Evolutionary conservation across 768 basidiomycete genomes (phyloP).

Genomic region (Cystofilobasidium capitatum): DNA sequence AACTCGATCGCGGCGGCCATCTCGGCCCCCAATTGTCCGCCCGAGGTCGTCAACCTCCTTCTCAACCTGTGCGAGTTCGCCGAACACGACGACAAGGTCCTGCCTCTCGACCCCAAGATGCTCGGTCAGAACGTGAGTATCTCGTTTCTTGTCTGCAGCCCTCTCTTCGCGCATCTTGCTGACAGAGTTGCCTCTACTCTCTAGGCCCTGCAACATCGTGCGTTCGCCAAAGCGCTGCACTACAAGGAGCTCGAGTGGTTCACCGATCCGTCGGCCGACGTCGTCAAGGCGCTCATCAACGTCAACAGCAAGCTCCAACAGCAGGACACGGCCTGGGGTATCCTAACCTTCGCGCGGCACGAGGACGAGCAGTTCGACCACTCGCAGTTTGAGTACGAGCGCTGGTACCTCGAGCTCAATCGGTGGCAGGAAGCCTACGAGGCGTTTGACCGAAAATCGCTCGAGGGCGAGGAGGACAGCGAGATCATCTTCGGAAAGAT

Average conservation of each 20-base stretch:
- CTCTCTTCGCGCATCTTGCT: neutral
- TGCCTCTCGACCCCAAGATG: constrained; percentile 86
- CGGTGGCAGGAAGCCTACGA: constrained; percentile 81
- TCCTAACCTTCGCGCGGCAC: constrained; percentile 69
- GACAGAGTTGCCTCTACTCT: neutral
- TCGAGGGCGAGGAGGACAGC: constrained; percentile 45
- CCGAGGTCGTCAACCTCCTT: constrained; percentile 80
- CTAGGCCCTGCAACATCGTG: constrained; percentile 73
- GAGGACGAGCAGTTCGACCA: constrained; percentile 58
- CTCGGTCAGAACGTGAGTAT: constrained; percentile 65
- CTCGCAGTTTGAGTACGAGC: constrained; percentile 66
- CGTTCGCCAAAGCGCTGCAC: constrained; percentile 93
- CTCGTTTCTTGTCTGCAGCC: neutral
- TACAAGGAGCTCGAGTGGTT: constrained; percentile 98
- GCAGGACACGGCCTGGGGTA: constrained; percentile 96
- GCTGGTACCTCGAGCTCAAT: constrained; percentile 95
- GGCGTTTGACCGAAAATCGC: constrained; percentile 70
- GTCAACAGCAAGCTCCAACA: constrained; percentile 96
- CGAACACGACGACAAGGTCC: constrained; percentile 94
- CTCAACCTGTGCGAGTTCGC: constrained; percentile 95
- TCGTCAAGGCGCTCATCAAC: constrained; percentile 87
- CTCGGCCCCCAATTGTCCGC: constrained; percentile 58
- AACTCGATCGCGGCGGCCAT: constrained; percentile 79
- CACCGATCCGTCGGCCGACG: constrained; percentile 74
- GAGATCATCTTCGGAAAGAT: constrained; percentile 60